Percentiles rank a stretch among this genome's conserved stretches.
Evolutionary conservation across 257 asterid species (phyloP).

Genomic region (Ilex asprella): DNA sequence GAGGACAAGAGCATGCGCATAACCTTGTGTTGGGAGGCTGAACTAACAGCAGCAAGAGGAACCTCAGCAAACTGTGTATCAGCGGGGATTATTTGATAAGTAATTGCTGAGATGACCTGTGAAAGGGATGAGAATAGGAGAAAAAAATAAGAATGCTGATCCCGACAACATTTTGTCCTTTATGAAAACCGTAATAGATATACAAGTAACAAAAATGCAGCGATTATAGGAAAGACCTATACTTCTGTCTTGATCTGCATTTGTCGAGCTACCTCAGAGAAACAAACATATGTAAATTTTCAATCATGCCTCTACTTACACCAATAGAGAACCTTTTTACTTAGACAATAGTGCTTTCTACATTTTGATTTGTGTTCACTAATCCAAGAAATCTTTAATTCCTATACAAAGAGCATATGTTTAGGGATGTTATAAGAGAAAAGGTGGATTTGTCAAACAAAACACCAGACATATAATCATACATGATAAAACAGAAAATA

Average conservation of each 20-base stretch:
- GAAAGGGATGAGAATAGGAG: background rate
- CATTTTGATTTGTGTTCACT: too few relatives aligned
- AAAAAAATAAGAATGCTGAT: background rate
- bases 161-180: background rate
- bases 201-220: background rate
- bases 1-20: constrained; percentile 6
- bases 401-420: too few relatives aligned
- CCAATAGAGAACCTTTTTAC: background rate
- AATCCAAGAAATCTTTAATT: too few relatives aligned
- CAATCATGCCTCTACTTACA: background rate
- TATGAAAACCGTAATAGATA: too few relatives aligned
- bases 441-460: too few relatives aligned
- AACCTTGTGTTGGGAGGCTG: constrained; percentile 70
- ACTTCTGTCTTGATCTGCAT: background rate
- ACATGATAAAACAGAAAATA: too few relatives aligned
- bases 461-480: too few relatives aligned
- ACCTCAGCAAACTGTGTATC: constrained; percentile 88
- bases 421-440: too few relatives aligned
- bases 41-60: constrained; percentile 86
- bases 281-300: background rate
- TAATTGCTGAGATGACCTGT: constrained; percentile 83
- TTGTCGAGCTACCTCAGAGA: background rate
- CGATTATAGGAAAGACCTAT: background rate
- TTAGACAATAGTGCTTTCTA: too few relatives aligned
- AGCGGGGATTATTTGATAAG: constrained; percentile 76